These are phyloP conservation scores for Cucumis sativus DNA, from an alignment of 306 rosid species.

Conservation along the genomic window Cucumber_9930_V3 NC_026655.2:3215501-3216000, in stretches of 20 bases:
- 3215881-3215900: conserved; percentile 81
- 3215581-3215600: conserved; percentile 54
- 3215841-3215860: conserved; percentile 75
- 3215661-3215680: conserved; percentile 49
- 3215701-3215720: conserved; percentile 57
- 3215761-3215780: conserved; percentile 75
- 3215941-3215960: conserved; percentile 77
- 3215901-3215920: conserved; percentile 64
- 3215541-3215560: conserved; percentile 66
- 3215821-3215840: conserved; percentile 76
- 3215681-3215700: conserved; percentile 60
- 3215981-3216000: conserved; percentile 26
- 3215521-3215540: conserved; percentile 61
- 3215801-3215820: conserved; percentile 74
- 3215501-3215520: conserved; percentile 86
- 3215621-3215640: conserved; percentile 79
- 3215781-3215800: conserved; percentile 68
- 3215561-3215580: conserved; percentile 46
- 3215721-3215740: conserved; percentile 58
- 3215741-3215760: conserved; percentile 78
- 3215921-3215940: conserved; percentile 78
- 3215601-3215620: conserved; percentile 31
- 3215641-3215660: conserved; percentile 75
- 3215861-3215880: conserved; percentile 66
- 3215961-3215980: conserved; percentile 66